Evolutionary conservation across 805 yeast species (phyloP).

Genomic region (Candida ascalaphidarum): DNA sequence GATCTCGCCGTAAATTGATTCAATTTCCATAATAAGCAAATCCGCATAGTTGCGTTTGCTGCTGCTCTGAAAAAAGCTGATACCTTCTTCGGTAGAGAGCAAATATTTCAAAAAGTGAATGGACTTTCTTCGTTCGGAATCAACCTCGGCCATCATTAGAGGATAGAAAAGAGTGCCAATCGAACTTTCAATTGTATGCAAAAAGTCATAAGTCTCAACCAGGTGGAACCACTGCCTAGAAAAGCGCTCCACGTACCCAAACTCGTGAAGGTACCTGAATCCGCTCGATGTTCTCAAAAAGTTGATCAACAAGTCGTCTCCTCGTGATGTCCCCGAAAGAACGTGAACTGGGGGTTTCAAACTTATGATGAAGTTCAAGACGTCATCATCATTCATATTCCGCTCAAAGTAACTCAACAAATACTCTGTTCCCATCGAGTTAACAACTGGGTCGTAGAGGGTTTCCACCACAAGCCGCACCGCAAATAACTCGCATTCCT

Average conservation of each 20-base stretch:
- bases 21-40: not conserved
- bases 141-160: slow-evolving; percentile 9
- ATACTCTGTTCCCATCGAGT: too few relatives aligned
- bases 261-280: slow-evolving; percentile 45
- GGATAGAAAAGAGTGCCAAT: slow-evolving; percentile 9
- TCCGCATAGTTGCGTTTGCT: slow-evolving; percentile 37
- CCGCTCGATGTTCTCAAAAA: slow-evolving; percentile 64
- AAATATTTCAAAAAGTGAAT: slow-evolving; percentile 73
- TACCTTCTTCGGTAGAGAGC: slow-evolving; percentile 75
- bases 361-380: slow-evolving; percentile 42
- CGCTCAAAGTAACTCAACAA: too few relatives aligned
- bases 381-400: too few relatives aligned
- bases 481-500: slow-evolving; percentile 38
- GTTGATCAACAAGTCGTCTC: slow-evolving; percentile 45
- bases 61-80: slow-evolving; percentile 40
- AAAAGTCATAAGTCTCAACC: slow-evolving; percentile 5
- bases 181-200: slow-evolving; percentile 5
- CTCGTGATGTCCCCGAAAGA: slow-evolving; percentile 15
- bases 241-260: slow-evolving; percentile 26
- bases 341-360: slow-evolving; percentile 46
- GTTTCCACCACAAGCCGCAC: slow-evolving; percentile 53
- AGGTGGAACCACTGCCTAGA: slow-evolving; percentile 4
- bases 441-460: slow-evolving; percentile 49
- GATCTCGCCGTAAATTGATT: slow-evolving; percentile 1
- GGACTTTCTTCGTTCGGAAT: slow-evolving; percentile 1